phyloP scores from a whole-genome alignment of 305 asterid species.

The Fraxinus sp. region DNA sequence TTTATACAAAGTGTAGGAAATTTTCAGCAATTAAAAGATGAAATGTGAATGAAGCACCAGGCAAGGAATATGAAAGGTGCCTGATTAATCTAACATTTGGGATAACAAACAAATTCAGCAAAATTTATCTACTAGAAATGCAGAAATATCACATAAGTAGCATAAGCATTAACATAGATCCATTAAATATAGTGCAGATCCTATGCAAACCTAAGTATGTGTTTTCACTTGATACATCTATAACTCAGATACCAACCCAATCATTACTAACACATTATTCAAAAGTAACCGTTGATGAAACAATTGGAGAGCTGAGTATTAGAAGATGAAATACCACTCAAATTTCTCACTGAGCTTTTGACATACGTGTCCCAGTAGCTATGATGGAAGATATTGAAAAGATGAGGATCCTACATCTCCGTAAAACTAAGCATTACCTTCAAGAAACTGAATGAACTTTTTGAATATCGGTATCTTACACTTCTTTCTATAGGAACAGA shows the following conservation, averaged over 20 bases:
- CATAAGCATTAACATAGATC: background rate
- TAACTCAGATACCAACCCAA: background rate
- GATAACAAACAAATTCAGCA: background rate
- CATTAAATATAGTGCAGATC: background rate
- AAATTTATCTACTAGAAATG: background rate
- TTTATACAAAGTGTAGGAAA: background rate
- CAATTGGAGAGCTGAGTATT: background rate
- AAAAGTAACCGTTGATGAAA: background rate
- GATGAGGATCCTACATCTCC: background rate
- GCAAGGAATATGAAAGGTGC: background rate
- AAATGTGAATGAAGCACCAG: background rate
- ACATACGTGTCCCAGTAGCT: background rate
- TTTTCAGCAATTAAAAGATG: background rate
- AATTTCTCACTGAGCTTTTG: background rate
- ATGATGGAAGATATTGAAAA: background rate
- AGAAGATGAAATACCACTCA: background rate
- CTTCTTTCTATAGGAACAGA: background rate
- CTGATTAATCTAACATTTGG: background rate
- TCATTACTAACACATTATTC: background rate
- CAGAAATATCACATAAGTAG: background rate
- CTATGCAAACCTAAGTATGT: background rate
- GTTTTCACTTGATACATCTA: background rate
- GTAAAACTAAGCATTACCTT: background rate
- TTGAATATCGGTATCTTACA: background rate
- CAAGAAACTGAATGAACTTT: background rate